Evolutionary conservation across 192 early-diverging fungal species (phyloP), one percentile per base, ranked within the genome.

Genomic region (Mortierella hygrophila): DNA sequence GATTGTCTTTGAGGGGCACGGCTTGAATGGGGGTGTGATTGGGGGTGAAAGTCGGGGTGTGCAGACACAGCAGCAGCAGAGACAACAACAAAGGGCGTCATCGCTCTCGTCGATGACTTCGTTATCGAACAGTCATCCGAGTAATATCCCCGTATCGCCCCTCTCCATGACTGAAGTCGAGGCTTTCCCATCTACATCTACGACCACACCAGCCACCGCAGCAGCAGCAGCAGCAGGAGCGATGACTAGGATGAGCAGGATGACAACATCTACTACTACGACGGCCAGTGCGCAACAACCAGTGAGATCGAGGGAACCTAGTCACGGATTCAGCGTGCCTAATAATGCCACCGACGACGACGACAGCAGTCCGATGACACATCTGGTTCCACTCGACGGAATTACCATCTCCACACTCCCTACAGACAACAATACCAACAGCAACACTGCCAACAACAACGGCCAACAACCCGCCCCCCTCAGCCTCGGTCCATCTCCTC

Each of bases 301-400:
- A 32, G 60, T 29, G n/a, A 32, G n/a, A 29, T 65, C 60, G 38
- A 10, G 35, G 40, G 70, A 65, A 65, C 60, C 60, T 65, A 32
- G 60, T 65, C 60, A 65, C 60, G 26, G 11, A 65, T 65, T 65
- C 70, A 70, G 37, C 15, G 1, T 38, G 35, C 5, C 29, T 35
- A 71, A 20, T 42, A 46, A 46, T 46, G 44, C 11, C 44, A 16
- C 37, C 29, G 15, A 74, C 23, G 21, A 1, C 29, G 32, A 52
- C 6, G 47, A 74, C 72, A 52, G 47, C 72, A 74, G 70, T 71
- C 70, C 70, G 41, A 71, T 71, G 37, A 71, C 70, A 42, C 70
- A 71, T 71, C 6, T 37, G 37, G 21, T 3, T 70, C 68, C 35
- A 42, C 6, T 23, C 21, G 20, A 32, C 13, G 21, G 21, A 42